A percentile compares a stretch with the other conserved stretches of the same genome.
phyloP scores from a whole-genome alignment of 768 basidiomycete genomes.

The Pleurotus ostreatus region DNA sequence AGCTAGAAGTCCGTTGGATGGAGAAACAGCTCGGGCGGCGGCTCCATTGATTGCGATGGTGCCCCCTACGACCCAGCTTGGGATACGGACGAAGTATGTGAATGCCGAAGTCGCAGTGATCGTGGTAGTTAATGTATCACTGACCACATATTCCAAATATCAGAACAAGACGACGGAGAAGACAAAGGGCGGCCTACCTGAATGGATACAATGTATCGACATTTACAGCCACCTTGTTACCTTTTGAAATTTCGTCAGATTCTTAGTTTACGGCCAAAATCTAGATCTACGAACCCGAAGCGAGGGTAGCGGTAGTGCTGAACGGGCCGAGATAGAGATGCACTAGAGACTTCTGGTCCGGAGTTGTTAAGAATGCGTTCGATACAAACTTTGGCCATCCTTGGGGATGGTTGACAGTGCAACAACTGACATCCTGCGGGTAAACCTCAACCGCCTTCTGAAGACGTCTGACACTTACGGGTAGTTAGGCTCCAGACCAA shows the following conservation, averaged over 20 bases:
- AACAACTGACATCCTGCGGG: conserved; percentile 28
- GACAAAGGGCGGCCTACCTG: conserved; percentile 12
- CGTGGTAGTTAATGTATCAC: conserved; percentile 42
- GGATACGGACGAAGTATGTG: conserved; percentile 46
- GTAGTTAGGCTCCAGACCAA: conserved; percentile 47
- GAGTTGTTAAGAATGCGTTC: conserved; percentile 46
- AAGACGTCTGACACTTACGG: conserved; percentile 27
- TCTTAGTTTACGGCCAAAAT: not conserved
- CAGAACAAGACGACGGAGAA: not conserved
- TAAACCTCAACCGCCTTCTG: not conserved
- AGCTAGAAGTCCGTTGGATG: conserved; percentile 40
- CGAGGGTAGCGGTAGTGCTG: conserved; percentile 34
- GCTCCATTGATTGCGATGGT: conserved; percentile 39
- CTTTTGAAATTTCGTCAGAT: conserved; percentile 17
- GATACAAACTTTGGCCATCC: conserved; percentile 53
- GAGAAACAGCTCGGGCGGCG: conserved; percentile 31
- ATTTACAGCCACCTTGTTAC: conserved; percentile 36
- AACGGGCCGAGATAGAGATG: conserved; percentile 49
- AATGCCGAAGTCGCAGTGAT: conserved; percentile 38
- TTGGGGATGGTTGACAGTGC: conserved; percentile 52
- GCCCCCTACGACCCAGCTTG: conserved; percentile 44
- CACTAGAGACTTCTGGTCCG: conserved; percentile 39
- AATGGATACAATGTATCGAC: conserved; percentile 51
- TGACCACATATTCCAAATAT: not conserved
- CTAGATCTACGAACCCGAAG: conserved; percentile 24